These are phyloP conservation scores for Zygosaccharomyces siamensis DNA, from an alignment of 805 yeast genomes.

Conservation along the genomic window DNA sequence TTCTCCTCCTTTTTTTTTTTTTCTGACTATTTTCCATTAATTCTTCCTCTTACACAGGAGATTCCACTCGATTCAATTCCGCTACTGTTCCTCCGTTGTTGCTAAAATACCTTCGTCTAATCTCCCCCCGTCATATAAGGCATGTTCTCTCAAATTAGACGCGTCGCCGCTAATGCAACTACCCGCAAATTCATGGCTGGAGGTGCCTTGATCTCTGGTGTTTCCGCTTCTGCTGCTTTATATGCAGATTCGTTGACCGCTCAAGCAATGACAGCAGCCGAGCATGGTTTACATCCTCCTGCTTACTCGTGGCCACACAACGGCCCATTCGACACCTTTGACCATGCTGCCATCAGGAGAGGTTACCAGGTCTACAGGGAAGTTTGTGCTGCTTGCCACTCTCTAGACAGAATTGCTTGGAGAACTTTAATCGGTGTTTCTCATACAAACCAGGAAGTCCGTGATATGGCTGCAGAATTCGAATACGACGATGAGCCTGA, in stretches of 20 bases:
- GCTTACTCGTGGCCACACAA: slow-evolving; percentile 89
- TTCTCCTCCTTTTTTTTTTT: not conserved
- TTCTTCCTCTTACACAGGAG: no score
- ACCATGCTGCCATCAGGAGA: slow-evolving; percentile 95
- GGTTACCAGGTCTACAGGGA: slow-evolving; percentile 98
- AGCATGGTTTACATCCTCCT: slow-evolving; percentile 97
- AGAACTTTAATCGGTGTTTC: slow-evolving; percentile 96
- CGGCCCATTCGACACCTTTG: slow-evolving; percentile 87
- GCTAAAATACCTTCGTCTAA: not conserved
- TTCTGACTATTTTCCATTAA: not conserved
- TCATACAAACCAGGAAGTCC: slow-evolving; percentile 84
- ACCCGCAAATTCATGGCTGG: slow-evolving; percentile 49
- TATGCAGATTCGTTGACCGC: slow-evolving; percentile 85
- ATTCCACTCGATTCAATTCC: not conserved
- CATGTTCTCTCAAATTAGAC: slow-evolving; percentile 15
- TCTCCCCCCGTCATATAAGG: slow-evolving; percentile 21
- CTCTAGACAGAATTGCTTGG: slow-evolving; percentile 96
- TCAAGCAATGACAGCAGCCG: slow-evolving; percentile 96
- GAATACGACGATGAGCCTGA: slow-evolving; percentile 99
- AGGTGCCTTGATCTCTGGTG: slow-evolving; percentile 62
- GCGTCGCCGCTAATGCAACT: slow-evolving; percentile 30
- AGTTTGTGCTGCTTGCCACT: slow-evolving; percentile 99
- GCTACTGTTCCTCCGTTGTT: not conserved
- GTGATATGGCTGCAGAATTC: slow-evolving; percentile 90
- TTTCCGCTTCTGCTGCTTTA: slow-evolving; percentile 73